Evolutionary conservation across 1,284 basidiomycete species (phyloP).

Genomic region (Pyrrhoderma lamaoense): DNA sequence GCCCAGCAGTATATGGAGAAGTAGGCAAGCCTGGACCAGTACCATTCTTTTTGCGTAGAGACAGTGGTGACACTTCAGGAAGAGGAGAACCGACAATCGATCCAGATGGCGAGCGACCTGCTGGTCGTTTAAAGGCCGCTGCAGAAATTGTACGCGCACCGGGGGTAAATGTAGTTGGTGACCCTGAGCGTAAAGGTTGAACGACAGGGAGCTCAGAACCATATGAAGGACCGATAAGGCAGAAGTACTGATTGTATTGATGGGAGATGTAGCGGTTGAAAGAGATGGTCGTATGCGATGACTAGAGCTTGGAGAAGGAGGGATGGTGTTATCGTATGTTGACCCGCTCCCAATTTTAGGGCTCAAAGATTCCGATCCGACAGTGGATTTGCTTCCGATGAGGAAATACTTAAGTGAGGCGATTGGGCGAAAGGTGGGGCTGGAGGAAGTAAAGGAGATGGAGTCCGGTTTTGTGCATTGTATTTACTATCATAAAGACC

Average conservation of each 20-base stretch:
- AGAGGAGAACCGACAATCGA: conserved; percentile 8
- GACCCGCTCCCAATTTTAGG: background rate
- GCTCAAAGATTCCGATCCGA: conserved; percentile 1
- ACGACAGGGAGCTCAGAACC: conserved; percentile 17
- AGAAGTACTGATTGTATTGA: conserved; percentile 6
- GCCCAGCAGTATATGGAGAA: conserved; percentile 19
- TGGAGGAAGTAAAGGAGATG: conserved; percentile 26
- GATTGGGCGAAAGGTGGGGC: conserved; percentile 26
- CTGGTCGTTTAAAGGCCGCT: conserved; percentile 62
- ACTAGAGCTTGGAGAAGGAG: background rate
- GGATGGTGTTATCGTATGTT: background rate
- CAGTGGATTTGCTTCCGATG: background rate
- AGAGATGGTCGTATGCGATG: conserved; percentile 8
- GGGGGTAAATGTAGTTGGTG: conserved; percentile 23
- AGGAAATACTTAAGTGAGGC: conserved; percentile 3
- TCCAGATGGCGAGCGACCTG: conserved; percentile 30
- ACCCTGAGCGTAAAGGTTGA: conserved; percentile 27
- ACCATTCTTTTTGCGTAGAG: conserved; percentile 36
- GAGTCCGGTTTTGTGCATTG: conserved; percentile 7
- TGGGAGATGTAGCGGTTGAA: conserved; percentile 11
- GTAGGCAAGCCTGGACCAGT: conserved; percentile 13
- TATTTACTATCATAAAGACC: no score
- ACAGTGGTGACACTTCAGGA: conserved; percentile 41
- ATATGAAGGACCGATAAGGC: conserved; percentile 10
- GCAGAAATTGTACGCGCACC: conserved; percentile 57